phyloP scores from a whole-genome alignment of 257 asterid species.

The Paraleonurus japonicus region DNA sequence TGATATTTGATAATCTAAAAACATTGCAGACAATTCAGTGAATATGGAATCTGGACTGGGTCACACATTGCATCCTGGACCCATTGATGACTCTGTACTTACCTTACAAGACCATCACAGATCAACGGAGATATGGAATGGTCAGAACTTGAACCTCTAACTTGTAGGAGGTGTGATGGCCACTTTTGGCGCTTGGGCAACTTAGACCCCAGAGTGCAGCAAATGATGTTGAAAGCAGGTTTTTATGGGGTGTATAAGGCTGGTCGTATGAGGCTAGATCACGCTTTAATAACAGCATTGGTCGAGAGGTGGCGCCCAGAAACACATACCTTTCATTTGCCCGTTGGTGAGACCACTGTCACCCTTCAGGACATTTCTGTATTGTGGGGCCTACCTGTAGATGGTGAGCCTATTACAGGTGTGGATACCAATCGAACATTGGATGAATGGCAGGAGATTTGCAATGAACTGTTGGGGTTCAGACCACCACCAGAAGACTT shows the following conservation, averaged over 20 bases:
- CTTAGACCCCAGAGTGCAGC: slow-evolving; percentile 64
- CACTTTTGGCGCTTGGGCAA: slow-evolving; percentile 84
- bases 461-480: slow-evolving; percentile 68
- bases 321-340: slow-evolving; percentile 81
- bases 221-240: slow-evolving; percentile 64
- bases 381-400: slow-evolving; percentile 77
- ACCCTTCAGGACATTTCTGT: slow-evolving; percentile 70
- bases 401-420: slow-evolving; percentile 73
- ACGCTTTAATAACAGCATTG: slow-evolving; percentile 73
- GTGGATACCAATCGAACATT: slow-evolving; percentile 66
- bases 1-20: background rate
- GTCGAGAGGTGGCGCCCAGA: slow-evolving; percentile 88
- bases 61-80: slow-evolving; percentile 73
- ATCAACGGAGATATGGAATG: slow-evolving; percentile 71
- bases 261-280: slow-evolving; percentile 77
- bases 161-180: slow-evolving; percentile 78
- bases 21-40: slow-evolving; percentile 22
- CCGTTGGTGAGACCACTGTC: slow-evolving; percentile 75
- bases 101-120: slow-evolving; percentile 74
- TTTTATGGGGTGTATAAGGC: slow-evolving; percentile 81
- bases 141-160: slow-evolving; percentile 74
- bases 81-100: slow-evolving; percentile 64
- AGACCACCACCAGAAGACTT: slow-evolving; percentile 63
- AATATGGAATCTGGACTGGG: slow-evolving; percentile 47
- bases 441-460: slow-evolving; percentile 78